phyloP scores from a whole-genome alignment of 108 stramenopile species.

The Seminavis robusta region DNA sequence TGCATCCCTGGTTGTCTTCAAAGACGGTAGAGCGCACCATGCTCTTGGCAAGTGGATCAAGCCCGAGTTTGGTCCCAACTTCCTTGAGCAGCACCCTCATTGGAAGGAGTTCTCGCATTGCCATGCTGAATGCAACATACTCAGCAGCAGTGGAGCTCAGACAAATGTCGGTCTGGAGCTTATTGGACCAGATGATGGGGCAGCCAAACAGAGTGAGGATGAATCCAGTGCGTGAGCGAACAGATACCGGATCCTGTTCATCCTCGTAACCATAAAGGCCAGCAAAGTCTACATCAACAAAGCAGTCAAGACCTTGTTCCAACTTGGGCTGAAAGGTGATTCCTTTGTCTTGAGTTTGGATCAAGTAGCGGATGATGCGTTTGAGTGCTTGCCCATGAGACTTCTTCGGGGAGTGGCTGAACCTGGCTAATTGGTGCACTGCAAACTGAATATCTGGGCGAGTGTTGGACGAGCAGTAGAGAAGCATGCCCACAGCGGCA shows the following conservation, averaged over 20 bases:
- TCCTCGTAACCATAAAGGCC: slow-evolving; percentile 28
- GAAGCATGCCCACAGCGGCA: slow-evolving; percentile 39
- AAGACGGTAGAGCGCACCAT: slow-evolving; percentile 13
- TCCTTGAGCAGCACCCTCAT: slow-evolving; percentile 16
- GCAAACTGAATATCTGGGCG: slow-evolving; percentile 41
- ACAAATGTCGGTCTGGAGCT: slow-evolving; percentile 35
- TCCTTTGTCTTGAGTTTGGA: slow-evolving; percentile 32
- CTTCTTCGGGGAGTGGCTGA: slow-evolving; percentile 25
- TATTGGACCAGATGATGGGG: slow-evolving; percentile 41
- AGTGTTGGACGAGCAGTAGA: slow-evolving; percentile 34
- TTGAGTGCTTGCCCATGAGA: slow-evolving; percentile 44
- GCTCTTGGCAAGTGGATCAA: neutral
- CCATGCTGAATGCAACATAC: slow-evolving; percentile 24
- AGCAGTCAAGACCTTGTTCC: slow-evolving; percentile 21
- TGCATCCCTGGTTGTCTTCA: slow-evolving; percentile 36
- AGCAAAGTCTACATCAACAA: slow-evolving; percentile 47
- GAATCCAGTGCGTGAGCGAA: slow-evolving; percentile 40
- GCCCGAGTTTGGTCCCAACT: neutral
- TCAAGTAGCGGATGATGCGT: slow-evolving; percentile 45
- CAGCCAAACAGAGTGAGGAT: slow-evolving; percentile 25
- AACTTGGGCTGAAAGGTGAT: slow-evolving; percentile 20
- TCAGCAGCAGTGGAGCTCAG: slow-evolving; percentile 46
- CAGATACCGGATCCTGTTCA: slow-evolving; percentile 17
- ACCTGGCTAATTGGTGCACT: slow-evolving; percentile 40
- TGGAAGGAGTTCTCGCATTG: slow-evolving; percentile 27